These are phyloP conservation scores for Eucalyptus camaldulensis DNA, from an alignment of 345 rosid species.

Conservation along the genomic window DNA sequence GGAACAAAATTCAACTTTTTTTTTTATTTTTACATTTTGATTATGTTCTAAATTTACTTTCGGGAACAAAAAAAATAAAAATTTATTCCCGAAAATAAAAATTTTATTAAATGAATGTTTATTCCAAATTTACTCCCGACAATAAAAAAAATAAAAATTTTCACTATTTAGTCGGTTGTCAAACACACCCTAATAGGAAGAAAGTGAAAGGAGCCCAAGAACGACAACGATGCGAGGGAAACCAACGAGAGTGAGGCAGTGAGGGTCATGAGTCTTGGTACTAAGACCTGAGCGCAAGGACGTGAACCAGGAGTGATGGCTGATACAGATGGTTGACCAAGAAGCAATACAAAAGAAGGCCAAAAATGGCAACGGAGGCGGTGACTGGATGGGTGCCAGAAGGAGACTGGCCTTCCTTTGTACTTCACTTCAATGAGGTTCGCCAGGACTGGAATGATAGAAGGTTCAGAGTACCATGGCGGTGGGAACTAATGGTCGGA, in stretches of 20 bases:
- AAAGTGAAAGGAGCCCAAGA: background rate
- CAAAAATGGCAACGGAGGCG: background rate
- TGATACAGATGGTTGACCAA: background rate
- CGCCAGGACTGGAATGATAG: background rate
- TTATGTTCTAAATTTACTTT: too few relatives aligned
- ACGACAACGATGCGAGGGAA: background rate
- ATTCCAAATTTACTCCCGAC: too few relatives aligned
- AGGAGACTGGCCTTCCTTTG: background rate
- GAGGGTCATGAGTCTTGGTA: background rate
- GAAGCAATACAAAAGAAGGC: background rate
- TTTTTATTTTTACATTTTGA: too few relatives aligned
- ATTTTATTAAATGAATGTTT: too few relatives aligned
- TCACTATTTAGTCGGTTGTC: too few relatives aligned
- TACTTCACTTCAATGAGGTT: background rate
- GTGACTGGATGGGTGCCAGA: background rate
- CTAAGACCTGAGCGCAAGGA: background rate
- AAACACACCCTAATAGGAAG: background rate
- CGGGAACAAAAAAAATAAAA: too few relatives aligned
- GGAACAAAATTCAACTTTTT: too few relatives aligned
- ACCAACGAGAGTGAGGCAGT: background rate
- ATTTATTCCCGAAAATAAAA: too few relatives aligned
- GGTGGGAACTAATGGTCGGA: background rate
- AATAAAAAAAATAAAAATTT: too few relatives aligned
- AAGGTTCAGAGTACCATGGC: background rate
- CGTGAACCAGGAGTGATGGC: background rate